Percentiles rank a stretch among this genome's conserved stretches.
phyloP scores from a whole-genome alignment of 2,329 filamentous ascomycete genomes.

The Colletotrichum sp. region DNA sequence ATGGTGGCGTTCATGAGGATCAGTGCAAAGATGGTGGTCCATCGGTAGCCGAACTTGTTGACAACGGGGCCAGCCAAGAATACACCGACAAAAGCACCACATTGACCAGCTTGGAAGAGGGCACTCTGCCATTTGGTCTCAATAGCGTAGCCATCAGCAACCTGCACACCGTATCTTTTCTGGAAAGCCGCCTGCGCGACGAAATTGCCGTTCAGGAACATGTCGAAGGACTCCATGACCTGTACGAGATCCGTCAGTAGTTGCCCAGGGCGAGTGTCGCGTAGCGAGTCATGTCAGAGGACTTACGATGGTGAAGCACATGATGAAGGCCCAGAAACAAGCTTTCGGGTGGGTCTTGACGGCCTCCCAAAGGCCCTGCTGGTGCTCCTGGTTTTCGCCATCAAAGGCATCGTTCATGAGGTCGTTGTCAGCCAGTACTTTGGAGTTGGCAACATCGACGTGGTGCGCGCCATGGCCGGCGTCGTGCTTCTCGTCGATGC shows the following conservation, averaged over 20 bases:
- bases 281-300: neutral
- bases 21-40: constrained; percentile 36
- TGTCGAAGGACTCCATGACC: constrained; percentile 57
- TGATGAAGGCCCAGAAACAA: constrained; percentile 51
- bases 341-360: constrained; percentile 47
- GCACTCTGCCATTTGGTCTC: constrained; percentile 46
- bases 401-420: constrained; percentile 45
- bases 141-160: constrained; percentile 29
- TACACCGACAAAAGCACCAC: constrained; percentile 41
- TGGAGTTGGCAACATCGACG: constrained; percentile 34
- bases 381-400: constrained; percentile 48
- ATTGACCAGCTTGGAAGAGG: constrained; percentile 36
- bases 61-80: constrained; percentile 42
- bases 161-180: constrained; percentile 38
- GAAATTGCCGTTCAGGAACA: constrained; percentile 53
- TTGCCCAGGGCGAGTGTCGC: neutral
- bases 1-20: constrained; percentile 37
- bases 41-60: constrained; percentile 40
- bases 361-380: constrained; percentile 42
- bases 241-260: constrained; percentile 18
- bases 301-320: constrained; percentile 56
- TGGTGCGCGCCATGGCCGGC: constrained; percentile 1
- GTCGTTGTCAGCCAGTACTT: constrained; percentile 38
- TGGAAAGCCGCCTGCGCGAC: constrained; percentile 46
- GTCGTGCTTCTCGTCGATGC: constrained; percentile 14